Evolutionary conservation across 345 rosid species (phyloP).

Genomic region (Populus alba): DNA sequence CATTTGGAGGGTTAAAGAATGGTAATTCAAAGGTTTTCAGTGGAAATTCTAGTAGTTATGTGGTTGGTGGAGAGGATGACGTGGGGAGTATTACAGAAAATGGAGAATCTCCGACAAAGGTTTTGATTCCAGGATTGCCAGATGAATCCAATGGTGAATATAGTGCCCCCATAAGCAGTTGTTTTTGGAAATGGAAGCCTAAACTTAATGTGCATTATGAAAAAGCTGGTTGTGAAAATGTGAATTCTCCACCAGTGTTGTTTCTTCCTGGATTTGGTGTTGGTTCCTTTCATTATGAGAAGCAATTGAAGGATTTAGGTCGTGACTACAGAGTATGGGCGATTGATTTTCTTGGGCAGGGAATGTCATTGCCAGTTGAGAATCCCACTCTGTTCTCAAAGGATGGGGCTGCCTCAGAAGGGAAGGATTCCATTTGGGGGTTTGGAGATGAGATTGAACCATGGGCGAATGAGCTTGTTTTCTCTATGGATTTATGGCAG

Average conservation of each 20-base stretch:
- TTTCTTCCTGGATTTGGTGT: constrained; percentile 98
- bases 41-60: constrained; percentile 48
- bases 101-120: constrained; percentile 39
- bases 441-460: constrained; percentile 76
- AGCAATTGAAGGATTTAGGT: constrained; percentile 85
- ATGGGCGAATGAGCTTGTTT: constrained; percentile 79
- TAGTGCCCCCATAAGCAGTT: constrained; percentile 52
- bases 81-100: constrained; percentile 30
- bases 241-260: constrained; percentile 63
- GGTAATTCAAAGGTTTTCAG: constrained; percentile 34
- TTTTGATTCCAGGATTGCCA: constrained; percentile 73
- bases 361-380: constrained; percentile 72
- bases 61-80: constrained; percentile 53
- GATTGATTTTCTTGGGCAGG: constrained; percentile 93
- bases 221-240: constrained; percentile 62
- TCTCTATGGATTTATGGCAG: constrained; percentile 80
- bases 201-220: constrained; percentile 71
- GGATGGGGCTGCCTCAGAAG: constrained; percentile 25
- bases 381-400: constrained; percentile 55
- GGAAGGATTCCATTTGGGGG: constrained; percentile 56
- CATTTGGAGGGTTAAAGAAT: constrained; percentile 18
- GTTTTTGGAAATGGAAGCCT: constrained; percentile 83
- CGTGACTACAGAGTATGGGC: constrained; percentile 94
- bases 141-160: constrained; percentile 51
- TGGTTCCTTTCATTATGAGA: constrained; percentile 93